Evolutionary conservation across 139 green algal genomes (phyloP), one percentile per base, ranked within the genome.

Genomic region (Tetradesmus lagerheimii): DNA sequence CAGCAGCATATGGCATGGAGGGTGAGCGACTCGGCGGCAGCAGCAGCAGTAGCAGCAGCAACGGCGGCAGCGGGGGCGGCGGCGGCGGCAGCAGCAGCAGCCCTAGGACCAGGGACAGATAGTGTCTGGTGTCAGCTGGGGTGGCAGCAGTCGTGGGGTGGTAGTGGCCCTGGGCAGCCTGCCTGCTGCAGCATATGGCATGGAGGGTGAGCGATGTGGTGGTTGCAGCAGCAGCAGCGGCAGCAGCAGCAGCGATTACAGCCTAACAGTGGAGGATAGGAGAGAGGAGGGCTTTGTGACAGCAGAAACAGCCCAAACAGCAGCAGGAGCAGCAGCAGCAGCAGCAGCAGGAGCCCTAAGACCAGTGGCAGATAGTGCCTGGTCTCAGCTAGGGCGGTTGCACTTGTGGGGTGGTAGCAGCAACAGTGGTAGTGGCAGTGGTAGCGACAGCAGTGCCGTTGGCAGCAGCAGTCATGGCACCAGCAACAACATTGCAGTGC

Each of bases 141-240:
- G 27, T 77, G 11, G 27, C 8, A 8, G 43, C 43, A 8, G 43
- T 50, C 8, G 43, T n/a, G n/a, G n/a, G n/a, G n/a, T n/a, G n/a
- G n/a, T n/a, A n/a, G n/a, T n/a, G n/a, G n/a, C n/a, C n/a, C n/a
- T n/a, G n/a, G n/a, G n/a, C n/a, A n/a, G n/a, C n/a, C n/a, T n/a
- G n/a, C n/a, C 90, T 1, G 38, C 84, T 23, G 45, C 80, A 11
- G 80, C 27, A 34, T 62, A 66, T 0, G 53, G 45, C 75, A 91
- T 84, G 38, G 91, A 93, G 23, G 93, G 93, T 95, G 88, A 11
- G 92, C 79, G 23, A n/a, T 23, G 37, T 38, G 31, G 75, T 16
- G 16, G 62, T 5, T 11, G 80, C 45, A 57, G 45, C 45, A 57
- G 45, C 45, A 57, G 45, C 66, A 77, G 66, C 66, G 29, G 29